Conservation (phyloP, 2,329 filamentous ascomycete genomes). For the Pseudogymnoascus sp. region DNA sequence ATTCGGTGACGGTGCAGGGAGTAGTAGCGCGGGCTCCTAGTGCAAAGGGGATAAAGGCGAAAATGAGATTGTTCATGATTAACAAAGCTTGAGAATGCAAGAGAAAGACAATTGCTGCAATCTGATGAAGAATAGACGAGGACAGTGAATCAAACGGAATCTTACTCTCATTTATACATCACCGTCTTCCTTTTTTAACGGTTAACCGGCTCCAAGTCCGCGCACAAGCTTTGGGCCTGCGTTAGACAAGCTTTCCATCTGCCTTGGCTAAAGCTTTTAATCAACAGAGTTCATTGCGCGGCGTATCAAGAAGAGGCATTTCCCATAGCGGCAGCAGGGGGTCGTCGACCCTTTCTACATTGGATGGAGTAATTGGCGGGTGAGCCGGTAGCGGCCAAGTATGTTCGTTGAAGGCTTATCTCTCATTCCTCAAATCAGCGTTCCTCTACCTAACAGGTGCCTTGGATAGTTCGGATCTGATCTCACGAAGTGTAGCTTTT, state of each 20-base stretch:
- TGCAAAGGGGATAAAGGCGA: neutral
- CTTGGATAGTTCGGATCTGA: neutral
- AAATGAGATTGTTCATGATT: neutral
- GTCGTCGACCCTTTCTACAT: neutral
- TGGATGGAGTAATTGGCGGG: neutral
- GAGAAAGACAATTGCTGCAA: neutral
- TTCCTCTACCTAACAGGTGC: neutral
- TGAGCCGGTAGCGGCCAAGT: neutral
- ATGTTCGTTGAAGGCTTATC: neutral
- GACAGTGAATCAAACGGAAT: neutral
- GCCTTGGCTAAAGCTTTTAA: neutral
- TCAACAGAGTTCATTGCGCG: neutral
- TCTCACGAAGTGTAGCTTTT: neutral
- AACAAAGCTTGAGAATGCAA: neutral
- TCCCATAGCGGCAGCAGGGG: neutral
- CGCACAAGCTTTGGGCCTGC: neutral
- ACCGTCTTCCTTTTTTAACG: neutral
- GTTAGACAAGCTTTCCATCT: neutral
- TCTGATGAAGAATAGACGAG: neutral
- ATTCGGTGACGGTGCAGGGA: constrained; percentile 48
- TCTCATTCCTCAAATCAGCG: neutral
- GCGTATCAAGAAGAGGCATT: neutral
- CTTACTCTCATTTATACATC: neutral
- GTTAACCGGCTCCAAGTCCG: neutral
- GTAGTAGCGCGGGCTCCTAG: constrained; percentile 14